Conservation (phyloP, 2,329 filamentous ascomycete genomes). For the Aspergillus tubingensis region DNA sequence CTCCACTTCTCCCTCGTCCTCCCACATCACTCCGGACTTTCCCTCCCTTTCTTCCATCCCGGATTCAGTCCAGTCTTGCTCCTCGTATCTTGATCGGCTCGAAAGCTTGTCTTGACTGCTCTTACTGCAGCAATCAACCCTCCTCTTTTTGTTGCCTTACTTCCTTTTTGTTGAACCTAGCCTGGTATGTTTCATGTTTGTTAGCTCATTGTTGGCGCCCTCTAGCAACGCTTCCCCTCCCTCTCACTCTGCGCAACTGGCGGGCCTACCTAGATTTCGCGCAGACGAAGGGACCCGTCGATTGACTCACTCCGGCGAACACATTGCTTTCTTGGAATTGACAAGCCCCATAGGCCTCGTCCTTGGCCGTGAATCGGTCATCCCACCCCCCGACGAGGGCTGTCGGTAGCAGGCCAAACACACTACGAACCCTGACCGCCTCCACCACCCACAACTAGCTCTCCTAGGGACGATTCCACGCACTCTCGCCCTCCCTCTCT, state of each 20-base stretch:
- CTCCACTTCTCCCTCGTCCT: conserved; percentile 9
- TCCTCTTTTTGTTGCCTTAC: neutral
- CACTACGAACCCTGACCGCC: conserved; percentile 26
- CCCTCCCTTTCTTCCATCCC: conserved; percentile 8
- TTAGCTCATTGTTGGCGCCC: conserved; percentile 15
- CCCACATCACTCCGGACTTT: conserved; percentile 2
- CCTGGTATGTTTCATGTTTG: conserved; percentile 9
- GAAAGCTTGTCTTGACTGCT: neutral
- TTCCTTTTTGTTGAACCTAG: neutral
- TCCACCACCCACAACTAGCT: conserved; percentile 27
- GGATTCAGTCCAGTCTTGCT: neutral
- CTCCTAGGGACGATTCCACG: conserved; percentile 8
- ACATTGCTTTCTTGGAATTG: neutral
- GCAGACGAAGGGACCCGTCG: neutral
- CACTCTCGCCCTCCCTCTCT: conserved; percentile 2
- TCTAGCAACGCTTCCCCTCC: conserved; percentile 9
- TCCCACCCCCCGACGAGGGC: conserved; percentile 5
- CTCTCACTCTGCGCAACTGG: conserved; percentile 16
- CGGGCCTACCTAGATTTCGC: neutral
- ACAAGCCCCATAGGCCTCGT: neutral
- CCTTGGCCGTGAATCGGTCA: neutral
- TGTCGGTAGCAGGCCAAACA: conserved; percentile 13
- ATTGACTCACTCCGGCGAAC: neutral
- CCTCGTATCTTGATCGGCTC: neutral
- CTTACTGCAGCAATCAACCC: neutral